Conservation (phyloP, 495 filamentous ascomycete species). For the Filosporella fistucella region DNA sequence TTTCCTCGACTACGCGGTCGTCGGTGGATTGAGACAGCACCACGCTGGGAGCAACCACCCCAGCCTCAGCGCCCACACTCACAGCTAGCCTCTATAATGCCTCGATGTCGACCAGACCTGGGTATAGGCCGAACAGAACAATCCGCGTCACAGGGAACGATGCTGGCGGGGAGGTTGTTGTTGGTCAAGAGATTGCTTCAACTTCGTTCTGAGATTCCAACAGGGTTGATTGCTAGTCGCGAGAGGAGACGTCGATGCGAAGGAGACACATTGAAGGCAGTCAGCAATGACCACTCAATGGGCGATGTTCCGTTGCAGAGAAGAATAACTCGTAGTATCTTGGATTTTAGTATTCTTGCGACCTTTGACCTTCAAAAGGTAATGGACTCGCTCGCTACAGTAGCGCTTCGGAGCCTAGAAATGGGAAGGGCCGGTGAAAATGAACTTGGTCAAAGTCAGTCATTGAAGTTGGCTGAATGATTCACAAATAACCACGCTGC, state of each 20-base stretch:
- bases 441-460: too few relatives aligned
- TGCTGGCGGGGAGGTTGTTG: constrained; percentile 4
- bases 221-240: constrained; percentile 10
- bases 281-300: constrained; percentile 6
- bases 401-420: too few relatives aligned
- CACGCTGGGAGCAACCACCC: constrained; percentile 18
- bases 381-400: too few relatives aligned
- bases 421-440: too few relatives aligned
- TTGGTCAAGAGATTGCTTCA: constrained; percentile 8
- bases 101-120: neutral
- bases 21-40: constrained; percentile 3
- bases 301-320: too few relatives aligned
- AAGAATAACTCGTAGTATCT: too few relatives aligned
- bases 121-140: neutral
- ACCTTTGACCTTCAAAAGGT: too few relatives aligned
- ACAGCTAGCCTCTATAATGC: constrained; percentile 7
- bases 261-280: constrained; percentile 17
- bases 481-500: too few relatives aligned
- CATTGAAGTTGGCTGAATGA: too few relatives aligned
- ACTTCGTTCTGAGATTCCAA: neutral
- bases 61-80: constrained; percentile 7
- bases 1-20: neutral
- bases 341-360: too few relatives aligned
- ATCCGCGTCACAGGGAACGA: neutral
- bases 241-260: neutral